Conservation (phyloP, 345 rosid species). For the Excoecaria agallocha region DNA sequence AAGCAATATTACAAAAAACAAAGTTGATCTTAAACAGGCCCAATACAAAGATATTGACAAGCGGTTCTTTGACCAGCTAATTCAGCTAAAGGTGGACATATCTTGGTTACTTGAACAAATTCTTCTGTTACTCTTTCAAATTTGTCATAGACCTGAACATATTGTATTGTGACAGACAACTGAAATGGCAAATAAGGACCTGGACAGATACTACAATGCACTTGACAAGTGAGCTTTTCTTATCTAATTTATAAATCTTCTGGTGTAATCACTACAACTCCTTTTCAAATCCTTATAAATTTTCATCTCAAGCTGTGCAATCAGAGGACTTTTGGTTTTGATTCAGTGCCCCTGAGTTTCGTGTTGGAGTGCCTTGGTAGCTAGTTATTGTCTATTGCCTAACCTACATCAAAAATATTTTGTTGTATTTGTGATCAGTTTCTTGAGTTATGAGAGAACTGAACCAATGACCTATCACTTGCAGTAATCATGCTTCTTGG, state of each 20-base stretch:
- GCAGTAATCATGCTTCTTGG: too few relatives aligned
- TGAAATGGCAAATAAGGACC: conserved; percentile 98
- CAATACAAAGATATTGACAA: conserved; percentile 95
- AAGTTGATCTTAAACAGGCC: conserved; percentile 75
- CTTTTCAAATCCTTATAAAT: not conserved
- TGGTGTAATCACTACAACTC: not conserved
- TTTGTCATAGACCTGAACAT: conserved; percentile 14
- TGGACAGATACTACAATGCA: conserved; percentile 94
- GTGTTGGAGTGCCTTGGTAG: not conserved
- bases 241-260: not conserved
- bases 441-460: not conserved
- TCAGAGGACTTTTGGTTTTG: not conserved
- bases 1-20: conserved; percentile 77
- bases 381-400: too few relatives aligned
- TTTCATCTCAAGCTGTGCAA: not conserved
- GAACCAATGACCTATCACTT: not conserved
- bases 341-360: not conserved
- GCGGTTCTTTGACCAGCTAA: conserved; percentile 81
- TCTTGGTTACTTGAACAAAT: conserved; percentile 3
- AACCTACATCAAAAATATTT: too few relatives aligned
- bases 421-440: not conserved
- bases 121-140: conserved; percentile 9
- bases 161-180: conserved; percentile 65
- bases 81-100: conserved; percentile 82
- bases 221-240: conserved; percentile 85